These are phyloP conservation scores for Diaporthe sp. DNA, from an alignment of 2,329 filamentous ascomycete genomes.

Conservation along the genomic window DNA sequence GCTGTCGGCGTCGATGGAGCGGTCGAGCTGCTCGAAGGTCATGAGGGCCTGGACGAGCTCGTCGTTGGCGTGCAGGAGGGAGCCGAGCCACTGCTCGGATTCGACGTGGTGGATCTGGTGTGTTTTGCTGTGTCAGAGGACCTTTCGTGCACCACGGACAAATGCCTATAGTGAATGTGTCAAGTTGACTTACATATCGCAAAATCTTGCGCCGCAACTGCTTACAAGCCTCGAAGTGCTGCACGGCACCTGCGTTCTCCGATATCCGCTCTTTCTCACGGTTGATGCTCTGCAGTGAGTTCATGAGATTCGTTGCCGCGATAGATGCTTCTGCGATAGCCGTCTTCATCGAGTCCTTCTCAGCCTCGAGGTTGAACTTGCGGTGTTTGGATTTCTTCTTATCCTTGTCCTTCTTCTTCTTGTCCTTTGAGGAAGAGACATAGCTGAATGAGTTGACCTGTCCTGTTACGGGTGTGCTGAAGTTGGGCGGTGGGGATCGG, in stretches of 20 bases:
- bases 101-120: conserved; percentile 86
- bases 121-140: background rate
- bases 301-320: conserved; percentile 89
- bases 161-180: background rate
- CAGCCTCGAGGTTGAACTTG: conserved; percentile 86
- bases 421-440: conserved; percentile 57
- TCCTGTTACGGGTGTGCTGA: conserved; percentile 42
- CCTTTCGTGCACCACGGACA: background rate
- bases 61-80: conserved; percentile 93
- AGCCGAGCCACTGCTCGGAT: conserved; percentile 90
- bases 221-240: conserved; percentile 89
- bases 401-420: conserved; percentile 60
- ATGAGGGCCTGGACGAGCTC: conserved; percentile 94
- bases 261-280: conserved; percentile 90
- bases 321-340: conserved; percentile 92
- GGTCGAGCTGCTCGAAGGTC: conserved; percentile 93
- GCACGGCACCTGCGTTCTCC: conserved; percentile 80
- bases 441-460: conserved; percentile 56
- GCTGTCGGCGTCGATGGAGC: conserved; percentile 81
- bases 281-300: conserved; percentile 90
- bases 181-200: conserved; percentile 73
- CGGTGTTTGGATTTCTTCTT: conserved; percentile 68
- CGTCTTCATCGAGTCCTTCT: conserved; percentile 88
- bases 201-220: conserved; percentile 85
- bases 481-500: conserved; percentile 37